These are phyloP conservation scores for Aquilaria sinensis DNA, from an alignment of 345 rosid species.

Conservation along the genomic window DNA sequence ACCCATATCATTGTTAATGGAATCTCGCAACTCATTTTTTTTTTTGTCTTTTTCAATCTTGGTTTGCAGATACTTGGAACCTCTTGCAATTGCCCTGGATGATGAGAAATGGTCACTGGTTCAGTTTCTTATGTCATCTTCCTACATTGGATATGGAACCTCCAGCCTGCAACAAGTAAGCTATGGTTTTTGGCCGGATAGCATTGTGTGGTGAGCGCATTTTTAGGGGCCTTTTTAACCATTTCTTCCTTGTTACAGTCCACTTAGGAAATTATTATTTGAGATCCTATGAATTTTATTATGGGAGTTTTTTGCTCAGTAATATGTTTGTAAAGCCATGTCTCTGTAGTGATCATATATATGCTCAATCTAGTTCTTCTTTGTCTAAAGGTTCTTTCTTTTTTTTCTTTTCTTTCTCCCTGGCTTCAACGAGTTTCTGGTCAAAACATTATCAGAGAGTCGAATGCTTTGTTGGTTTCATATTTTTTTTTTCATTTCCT, in stretches of 20 bases:
- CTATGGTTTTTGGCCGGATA: constrained; percentile 1
- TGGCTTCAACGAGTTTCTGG: background rate
- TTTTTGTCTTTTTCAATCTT: constrained; percentile 3
- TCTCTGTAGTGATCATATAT: too few species aligned
- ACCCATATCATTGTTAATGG: too few species aligned
- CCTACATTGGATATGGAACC: constrained; percentile 85
- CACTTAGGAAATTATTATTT: too few species aligned
- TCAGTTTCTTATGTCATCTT: constrained; percentile 80
- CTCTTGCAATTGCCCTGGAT: constrained; percentile 89
- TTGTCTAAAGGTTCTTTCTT: too few species aligned
- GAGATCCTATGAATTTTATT: too few species aligned
- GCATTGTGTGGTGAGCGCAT: background rate
- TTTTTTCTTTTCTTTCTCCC: too few species aligned
- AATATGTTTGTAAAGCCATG: too few species aligned
- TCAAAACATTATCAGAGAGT: background rate
- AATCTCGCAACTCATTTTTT: constrained; percentile 1
- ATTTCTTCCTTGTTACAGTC: too few species aligned
- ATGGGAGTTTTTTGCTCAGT: too few species aligned
- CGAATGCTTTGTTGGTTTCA: background rate
- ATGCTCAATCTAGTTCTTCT: too few species aligned
- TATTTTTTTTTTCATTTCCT: background rate
- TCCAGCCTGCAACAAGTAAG: constrained; percentile 90
- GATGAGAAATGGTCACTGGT: constrained; percentile 96
- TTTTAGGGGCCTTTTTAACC: too few species aligned
- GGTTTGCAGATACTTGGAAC: constrained; percentile 75